phyloP scores from a whole-genome alignment of 257 asterid species.

The Solanum habrochaites region DNA sequence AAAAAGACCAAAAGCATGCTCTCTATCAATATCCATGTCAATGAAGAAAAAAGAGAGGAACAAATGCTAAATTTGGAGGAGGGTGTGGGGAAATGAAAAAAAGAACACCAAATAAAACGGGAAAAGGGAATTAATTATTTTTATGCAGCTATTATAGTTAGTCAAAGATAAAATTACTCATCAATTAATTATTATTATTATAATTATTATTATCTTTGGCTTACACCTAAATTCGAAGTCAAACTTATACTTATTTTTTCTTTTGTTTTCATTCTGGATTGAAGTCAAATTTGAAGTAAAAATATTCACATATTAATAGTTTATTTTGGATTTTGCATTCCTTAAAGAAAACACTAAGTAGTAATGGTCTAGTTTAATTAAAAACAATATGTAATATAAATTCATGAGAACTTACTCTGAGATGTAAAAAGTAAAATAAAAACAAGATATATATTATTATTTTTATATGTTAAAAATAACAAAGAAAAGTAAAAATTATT shows the following conservation, averaged over 20 bases:
- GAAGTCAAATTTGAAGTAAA: background rate
- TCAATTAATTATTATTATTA: background rate
- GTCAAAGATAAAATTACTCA: background rate
- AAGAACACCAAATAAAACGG: background rate
- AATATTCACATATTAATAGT: no score
- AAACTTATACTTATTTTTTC: background rate
- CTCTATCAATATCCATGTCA: slow-evolving; percentile 29
- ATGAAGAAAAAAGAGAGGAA: background rate
- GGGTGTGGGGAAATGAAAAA: background rate
- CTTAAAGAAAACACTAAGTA: no score
- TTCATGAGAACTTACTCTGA: background rate
- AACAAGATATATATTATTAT: no score
- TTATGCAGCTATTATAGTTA: background rate
- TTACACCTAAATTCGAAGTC: background rate
- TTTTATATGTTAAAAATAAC: background rate
- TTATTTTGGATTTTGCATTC: background rate
- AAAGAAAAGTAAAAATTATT: background rate
- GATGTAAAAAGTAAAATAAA: no score
- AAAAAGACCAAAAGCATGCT: slow-evolving; percentile 41
- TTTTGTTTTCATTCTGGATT: background rate
- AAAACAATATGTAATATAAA: background rate
- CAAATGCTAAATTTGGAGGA: background rate
- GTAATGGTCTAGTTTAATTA: no score
- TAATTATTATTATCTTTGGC: background rate
- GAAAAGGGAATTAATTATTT: background rate